Evolutionary conservation across 2,329 filamentous ascomycete species (phyloP), one percentile per base, ranked within the genome.

Genomic region (Diaporthe amygdali): DNA sequence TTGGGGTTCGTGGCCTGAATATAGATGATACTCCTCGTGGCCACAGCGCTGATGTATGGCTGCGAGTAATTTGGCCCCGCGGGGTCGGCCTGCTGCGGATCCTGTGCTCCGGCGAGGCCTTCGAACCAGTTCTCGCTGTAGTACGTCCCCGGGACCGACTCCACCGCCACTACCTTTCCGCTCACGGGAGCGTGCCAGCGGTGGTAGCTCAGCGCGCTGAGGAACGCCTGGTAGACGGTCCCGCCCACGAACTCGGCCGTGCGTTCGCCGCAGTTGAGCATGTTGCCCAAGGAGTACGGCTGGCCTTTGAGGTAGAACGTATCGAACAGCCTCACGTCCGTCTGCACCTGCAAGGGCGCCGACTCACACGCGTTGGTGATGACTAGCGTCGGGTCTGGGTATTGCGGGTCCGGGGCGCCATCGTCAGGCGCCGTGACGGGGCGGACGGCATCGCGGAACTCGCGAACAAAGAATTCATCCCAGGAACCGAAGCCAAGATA

Each of bases 401-500:
- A 77, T 1, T 22, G 9, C 25, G 20, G 25, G 27, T 46, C 20
- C 9, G n/a, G 30, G 5, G 6, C 17, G 8, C 27, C 49, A 9
- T 59, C 66, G 41, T 68, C 66, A n/a, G 66, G 66, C 15, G 41
- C 66, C 0, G 84, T 85, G 7, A 90, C 78, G 0, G 88, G 88
- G 0, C 89, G 84, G 6, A 85, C 81, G 12, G 78, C 80, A 4
- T 84, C 79, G 6, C 77, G 81, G 73, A 90, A 86, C 2, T 80
- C 68, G 15, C 89, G 83, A 0, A 86, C 90, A 81, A 91, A 91
- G 82, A 90, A 91, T 71, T 87, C 79, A 72, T 91, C 89, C 89
- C 89, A 91, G 0, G 86, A 89, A 46, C 81, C 85, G 79, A 82
- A 91, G 20, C 89, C 89, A 70, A 82, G 76, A 74, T 85, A 75